Evolutionary conservation across 129 eudicot species (phyloP).

Genomic region (Helianthus annuus): HanXRQr2.0-SUNRISE NC_035436.2:35625687-35626186

Average conservation of each 20-base stretch:
- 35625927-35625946: too few species aligned
- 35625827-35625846: too few species aligned
- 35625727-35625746: not conserved
- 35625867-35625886: too few species aligned
- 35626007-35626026: slow-evolving; percentile 24
- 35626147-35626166: too few species aligned
- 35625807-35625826: too few species aligned
- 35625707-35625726: slow-evolving; percentile 32
- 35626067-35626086: slow-evolving; percentile 50
- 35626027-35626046: slow-evolving; percentile 23
- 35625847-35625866: too few species aligned
- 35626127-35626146: too few species aligned
- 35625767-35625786: slow-evolving; percentile 38
- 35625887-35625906: too few species aligned
- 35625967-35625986: slow-evolving; percentile 41
- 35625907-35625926: too few species aligned
- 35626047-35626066: slow-evolving; percentile 40
- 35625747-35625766: slow-evolving; percentile 36
- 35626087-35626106: slow-evolving; percentile 38
- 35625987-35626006: slow-evolving; percentile 35
- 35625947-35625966: too few species aligned
- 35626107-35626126: too few species aligned
- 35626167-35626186: too few species aligned
- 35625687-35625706: slow-evolving; percentile 55
- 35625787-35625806: slow-evolving; percentile 33